Base-by-base conservation (phyloP, 106 monocot species). In the Iris macrosiphon region DNA sequence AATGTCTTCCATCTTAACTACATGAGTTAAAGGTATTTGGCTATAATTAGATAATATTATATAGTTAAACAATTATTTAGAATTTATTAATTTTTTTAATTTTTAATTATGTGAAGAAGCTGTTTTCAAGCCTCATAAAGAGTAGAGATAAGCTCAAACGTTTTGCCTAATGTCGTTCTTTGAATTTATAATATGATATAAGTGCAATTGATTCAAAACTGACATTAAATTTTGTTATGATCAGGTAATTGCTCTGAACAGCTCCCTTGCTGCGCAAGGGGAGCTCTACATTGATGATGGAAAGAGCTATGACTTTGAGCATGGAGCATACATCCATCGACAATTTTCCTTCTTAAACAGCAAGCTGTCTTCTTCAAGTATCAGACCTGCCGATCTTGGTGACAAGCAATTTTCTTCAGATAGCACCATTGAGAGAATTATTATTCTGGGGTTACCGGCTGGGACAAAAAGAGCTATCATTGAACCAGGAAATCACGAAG, bases 241-340 rank as follows among this genome's bases (percentile, higher is more conserved):
- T 20, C 76, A 99, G 98, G 91, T 99, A 12, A 87, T 99, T 26
- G 83, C 98, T 20, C 64, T 99, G 41, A 87, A 99, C 59, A 71
- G 77, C 45, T 78, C 91, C 18, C 65, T 68, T 41, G 77, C 77
- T 18, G 98, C 98, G 25, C 83, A 99, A 99, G 98, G 98, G 0
- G 87, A 99, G 59, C 80, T 99, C 26, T 98, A 99, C 43, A 25
- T 84, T 32, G 98, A 99, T 65, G 98, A 99, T 49, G 98, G 98
- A 24, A 99, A 79, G 48, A 99, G 91, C 62, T 91, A 72, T 63
- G 91, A 99, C 25, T 99, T 74, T 44, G 72, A 83, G 65, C 39
- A 81, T 29, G 91, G 98, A 35, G 77, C 78, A 32, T 99, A 87
- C 73, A 91, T 99, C 22, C 87, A 91, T 74, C 87, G 98, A 18